Evolutionary conservation across 1,284 basidiomycete genomes (phyloP), one percentile per base, ranked within the genome.

Genomic region (Mrakiaceae sp.): DNA sequence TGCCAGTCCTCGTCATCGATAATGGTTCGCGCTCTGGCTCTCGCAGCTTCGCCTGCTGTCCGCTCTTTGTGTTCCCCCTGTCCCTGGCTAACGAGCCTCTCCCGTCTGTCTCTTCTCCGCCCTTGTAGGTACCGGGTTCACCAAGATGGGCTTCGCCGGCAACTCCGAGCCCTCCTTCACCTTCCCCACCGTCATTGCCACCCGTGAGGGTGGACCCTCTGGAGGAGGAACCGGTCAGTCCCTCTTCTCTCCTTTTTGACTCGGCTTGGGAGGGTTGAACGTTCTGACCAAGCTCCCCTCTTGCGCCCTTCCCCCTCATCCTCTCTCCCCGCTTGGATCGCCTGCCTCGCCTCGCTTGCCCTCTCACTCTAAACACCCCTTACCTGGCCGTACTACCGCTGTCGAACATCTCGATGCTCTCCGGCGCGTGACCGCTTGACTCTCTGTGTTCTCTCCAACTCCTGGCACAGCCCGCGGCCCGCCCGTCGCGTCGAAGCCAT

Each of bases 81-180:
- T 42, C 42, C 46, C 48, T 48, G 6, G 40, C 14, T 39, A 43
- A 50, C 54, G 53, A 54, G 27, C 53, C 56, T 7, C 40, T 49
- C 14, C 16, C 47, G n/a, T 40, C 44, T 51, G 51, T 40, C 9
- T 8, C 58, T 53, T 27, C 11, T 42, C 46, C 54, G 7, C 8
- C 40, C 12, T 16, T 40, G 3, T 46, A 66, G 77, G 77, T 50
- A 78, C 77, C 1, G 78, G 78, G 14, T 78, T 74, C 71, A 76
- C 76, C 58, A 78, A 78, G 72, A 74, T 78, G 74, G 77, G 95
- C 58, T 98, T 96, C 78, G 95, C 96, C 62, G 96, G 96, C 64
- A 98, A 98, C 79, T 96, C 92, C 64, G 94, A 98, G 78, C 96
- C 95, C 55, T 98, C 93, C 9, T 98, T 96, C 74, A 92, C 95